These are phyloP conservation scores for Neurospora hispaniola DNA, from an alignment of 495 filamentous ascomycete species.

Conservation along the genomic window DNA sequence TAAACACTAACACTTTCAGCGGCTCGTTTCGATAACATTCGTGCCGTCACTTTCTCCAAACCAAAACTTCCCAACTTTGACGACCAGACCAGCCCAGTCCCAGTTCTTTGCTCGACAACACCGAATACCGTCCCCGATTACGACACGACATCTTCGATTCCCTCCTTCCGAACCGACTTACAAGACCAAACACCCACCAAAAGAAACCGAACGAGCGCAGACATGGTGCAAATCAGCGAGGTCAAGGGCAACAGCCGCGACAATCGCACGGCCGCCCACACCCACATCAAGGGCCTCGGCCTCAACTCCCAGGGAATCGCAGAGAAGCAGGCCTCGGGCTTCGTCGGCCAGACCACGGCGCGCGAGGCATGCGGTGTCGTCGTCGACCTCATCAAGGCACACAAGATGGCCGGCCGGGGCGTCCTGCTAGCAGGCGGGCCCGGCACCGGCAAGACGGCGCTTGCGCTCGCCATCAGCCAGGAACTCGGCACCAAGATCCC, in stretches of 20 bases:
- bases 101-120: neutral
- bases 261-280: constrained; percentile 90
- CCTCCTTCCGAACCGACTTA: neutral
- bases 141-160: constrained; percentile 1
- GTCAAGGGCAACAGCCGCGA: constrained; percentile 92
- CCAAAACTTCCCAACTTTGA: neutral
- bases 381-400: constrained; percentile 84
- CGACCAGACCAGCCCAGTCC: neutral
- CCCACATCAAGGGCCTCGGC: constrained; percentile 92
- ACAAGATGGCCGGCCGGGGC: constrained; percentile 94
- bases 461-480: constrained; percentile 87
- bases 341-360: constrained; percentile 79
- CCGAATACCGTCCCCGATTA: neutral
- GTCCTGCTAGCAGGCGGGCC: constrained; percentile 85
- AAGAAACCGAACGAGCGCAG: neutral
- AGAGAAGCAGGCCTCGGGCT: constrained; percentile 64
- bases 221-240: constrained; percentile 91
- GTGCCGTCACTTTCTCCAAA: neutral
- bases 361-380: constrained; percentile 93
- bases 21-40: neutral
- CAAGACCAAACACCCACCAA: neutral
- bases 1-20: neutral
- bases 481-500: constrained; percentile 95
- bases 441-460: constrained; percentile 92
- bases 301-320: constrained; percentile 73